Evolutionary conservation across 2,329 filamentous ascomycete species (phyloP).

Genomic region (Trichoderma harzianum): DNA sequence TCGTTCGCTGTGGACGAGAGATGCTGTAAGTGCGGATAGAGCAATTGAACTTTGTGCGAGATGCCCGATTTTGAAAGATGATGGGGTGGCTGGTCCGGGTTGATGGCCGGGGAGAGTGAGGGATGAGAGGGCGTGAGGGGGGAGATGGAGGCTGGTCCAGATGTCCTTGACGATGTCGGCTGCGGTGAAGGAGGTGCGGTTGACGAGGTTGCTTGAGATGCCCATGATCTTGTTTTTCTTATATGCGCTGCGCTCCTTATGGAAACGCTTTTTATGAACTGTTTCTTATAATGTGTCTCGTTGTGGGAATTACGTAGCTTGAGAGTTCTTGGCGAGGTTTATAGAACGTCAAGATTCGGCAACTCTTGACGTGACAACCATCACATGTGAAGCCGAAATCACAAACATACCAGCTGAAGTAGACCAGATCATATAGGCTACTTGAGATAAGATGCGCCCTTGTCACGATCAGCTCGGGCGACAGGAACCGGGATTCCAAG

Average conservation of each 20-base stretch:
- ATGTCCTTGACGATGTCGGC: slow-evolving; percentile 19
- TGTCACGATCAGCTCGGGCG: not conserved
- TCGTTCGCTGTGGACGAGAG: slow-evolving; percentile 41
- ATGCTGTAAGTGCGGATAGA: slow-evolving; percentile 48
- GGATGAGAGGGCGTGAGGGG: slow-evolving; percentile 4
- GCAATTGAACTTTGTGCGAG: slow-evolving; percentile 52
- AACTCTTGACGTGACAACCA: not conserved
- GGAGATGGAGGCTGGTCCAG: slow-evolving; percentile 21
- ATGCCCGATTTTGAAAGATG: slow-evolving; percentile 52
- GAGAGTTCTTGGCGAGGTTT: not conserved
- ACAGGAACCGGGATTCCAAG: not conserved
- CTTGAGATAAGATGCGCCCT: not conserved
- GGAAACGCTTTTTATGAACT: not conserved
- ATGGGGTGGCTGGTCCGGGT: slow-evolving; percentile 35
- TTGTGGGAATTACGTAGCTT: not conserved
- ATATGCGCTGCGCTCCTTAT: not conserved
- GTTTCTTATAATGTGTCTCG: not conserved
- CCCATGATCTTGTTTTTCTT: not conserved
- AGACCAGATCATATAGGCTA: not conserved
- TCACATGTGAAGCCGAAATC: not conserved
- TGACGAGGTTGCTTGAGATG: not conserved
- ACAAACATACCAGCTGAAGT: not conserved
- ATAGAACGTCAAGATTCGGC: not conserved
- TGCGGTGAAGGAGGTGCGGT: slow-evolving; percentile 16
- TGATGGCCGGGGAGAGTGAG: slow-evolving; percentile 20